Conservation (phyloP, 495 filamentous ascomycete genomes). For the Aspergillus steynii region DNA sequence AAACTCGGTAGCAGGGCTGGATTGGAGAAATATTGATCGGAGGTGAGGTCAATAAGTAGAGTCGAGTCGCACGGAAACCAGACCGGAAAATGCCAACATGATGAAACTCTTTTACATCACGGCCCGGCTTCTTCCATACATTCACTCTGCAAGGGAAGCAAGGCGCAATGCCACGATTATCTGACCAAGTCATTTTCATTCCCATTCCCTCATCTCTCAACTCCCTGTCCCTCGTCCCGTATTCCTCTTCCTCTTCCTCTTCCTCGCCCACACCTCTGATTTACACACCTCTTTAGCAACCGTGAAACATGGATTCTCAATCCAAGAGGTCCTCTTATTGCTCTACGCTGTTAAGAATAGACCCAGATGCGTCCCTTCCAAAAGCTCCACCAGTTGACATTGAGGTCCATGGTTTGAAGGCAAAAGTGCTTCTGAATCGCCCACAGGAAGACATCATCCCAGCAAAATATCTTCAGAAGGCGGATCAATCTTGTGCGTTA, state of each 20-base stretch:
- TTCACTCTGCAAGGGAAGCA: not conserved
- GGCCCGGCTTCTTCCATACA: not conserved
- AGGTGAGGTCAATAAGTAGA: too few species aligned
- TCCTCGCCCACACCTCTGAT: not conserved
- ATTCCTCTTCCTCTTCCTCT: not conserved
- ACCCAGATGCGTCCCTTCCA: not conserved
- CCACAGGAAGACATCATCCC: slow-evolving; percentile 28
- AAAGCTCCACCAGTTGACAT: slow-evolving; percentile 10
- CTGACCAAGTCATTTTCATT: not conserved
- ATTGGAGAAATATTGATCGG: too few species aligned
- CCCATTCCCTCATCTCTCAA: not conserved
- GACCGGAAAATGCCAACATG: too few species aligned
- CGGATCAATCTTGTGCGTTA: slow-evolving; percentile 22
- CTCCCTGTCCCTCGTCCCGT: not conserved
- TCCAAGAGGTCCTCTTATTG: not conserved
- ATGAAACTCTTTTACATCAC: not conserved
- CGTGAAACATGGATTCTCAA: not conserved
- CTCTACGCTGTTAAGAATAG: not conserved
- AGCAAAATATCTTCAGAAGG: slow-evolving; percentile 20
- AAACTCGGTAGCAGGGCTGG: too few species aligned
- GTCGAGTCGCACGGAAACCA: not conserved
- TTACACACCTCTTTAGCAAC: not conserved
- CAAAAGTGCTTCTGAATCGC: slow-evolving; percentile 25
- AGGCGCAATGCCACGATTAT: not conserved
- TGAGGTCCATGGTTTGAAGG: slow-evolving; percentile 25